These are phyloP conservation scores for Glycine latifolia DNA, from an alignment of 306 rosid species.

Conservation along the genomic window DNA sequence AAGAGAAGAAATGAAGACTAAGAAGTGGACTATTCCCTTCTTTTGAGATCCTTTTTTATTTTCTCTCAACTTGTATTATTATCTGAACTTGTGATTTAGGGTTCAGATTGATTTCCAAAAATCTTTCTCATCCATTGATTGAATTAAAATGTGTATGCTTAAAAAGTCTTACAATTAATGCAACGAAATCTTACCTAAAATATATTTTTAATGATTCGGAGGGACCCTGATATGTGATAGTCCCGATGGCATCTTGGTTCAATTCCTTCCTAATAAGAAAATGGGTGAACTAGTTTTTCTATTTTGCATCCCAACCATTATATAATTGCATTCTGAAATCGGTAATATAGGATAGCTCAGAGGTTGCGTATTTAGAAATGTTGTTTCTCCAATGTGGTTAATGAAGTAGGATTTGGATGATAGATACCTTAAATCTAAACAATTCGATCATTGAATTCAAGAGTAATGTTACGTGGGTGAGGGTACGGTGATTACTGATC, in stretches of 20 bases:
- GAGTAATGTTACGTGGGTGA: neutral
- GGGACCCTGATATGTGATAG: neutral
- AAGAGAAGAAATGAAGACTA: neutral
- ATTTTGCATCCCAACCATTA: neutral
- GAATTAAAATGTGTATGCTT: neutral
- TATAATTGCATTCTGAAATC: neutral
- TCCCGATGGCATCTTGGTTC: neutral
- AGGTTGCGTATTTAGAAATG: neutral
- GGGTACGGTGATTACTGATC: conserved; percentile 6
- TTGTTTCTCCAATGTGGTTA: neutral
- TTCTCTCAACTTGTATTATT: neutral
- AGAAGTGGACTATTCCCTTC: neutral
- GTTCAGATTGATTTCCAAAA: neutral
- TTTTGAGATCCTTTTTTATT: neutral
- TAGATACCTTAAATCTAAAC: neutral
- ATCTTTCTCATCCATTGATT: neutral
- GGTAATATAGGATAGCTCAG: neutral
- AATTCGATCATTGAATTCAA: neutral
- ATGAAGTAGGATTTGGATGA: neutral
- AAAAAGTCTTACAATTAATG: neutral
- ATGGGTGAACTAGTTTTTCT: neutral
- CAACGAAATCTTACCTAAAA: neutral
- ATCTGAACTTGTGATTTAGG: neutral
- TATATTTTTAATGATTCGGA: neutral
- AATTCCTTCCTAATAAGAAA: too few relatives aligned